phyloP scores from a whole-genome alignment of 176 grass and related monocot genomes.

The Oryza glaberrima region DNA sequence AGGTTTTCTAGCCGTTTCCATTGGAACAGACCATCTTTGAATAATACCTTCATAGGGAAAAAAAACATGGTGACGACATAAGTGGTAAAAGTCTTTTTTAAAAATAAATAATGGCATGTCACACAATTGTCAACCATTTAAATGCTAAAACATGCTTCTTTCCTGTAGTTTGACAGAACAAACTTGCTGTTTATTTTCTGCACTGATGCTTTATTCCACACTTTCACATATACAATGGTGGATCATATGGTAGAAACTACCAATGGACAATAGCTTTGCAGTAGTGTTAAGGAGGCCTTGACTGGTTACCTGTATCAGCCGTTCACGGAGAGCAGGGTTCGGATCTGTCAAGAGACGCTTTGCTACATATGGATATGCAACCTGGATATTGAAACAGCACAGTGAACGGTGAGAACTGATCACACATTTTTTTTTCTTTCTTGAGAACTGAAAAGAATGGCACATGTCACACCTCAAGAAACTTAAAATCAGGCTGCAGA shows the following conservation, averaged over 20 bases:
- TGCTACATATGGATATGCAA: constrained; percentile 96
- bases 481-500: constrained; percentile 90
- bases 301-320: constrained; percentile 81
- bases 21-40: constrained; percentile 96
- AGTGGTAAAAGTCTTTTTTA: not conserved
- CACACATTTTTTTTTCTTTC: not conserved
- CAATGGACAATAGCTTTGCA: not conserved
- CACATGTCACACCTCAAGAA: constrained; percentile 81
- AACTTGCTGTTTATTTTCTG: not conserved
- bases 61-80: not conserved
- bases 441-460: constrained; percentile 26
- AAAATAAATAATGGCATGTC: not conserved
- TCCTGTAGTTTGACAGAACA: constrained; percentile 10
- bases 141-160: no score
- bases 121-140: not conserved
- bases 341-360: constrained; percentile 97
- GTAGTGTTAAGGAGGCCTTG: constrained; percentile 15
- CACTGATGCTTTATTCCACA: constrained; percentile 14
- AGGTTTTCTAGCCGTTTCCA: constrained; percentile 99
- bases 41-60: constrained; percentile 69
- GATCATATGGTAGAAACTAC: not conserved
- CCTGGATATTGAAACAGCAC: constrained; percentile 55
- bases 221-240: not conserved
- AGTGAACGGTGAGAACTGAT: constrained; percentile 17
- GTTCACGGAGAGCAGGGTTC: constrained; percentile 93